These are phyloP conservation scores for Aspergillus sp. DNA, from an alignment of 2,329 filamentous ascomycete species.

Conservation along the genomic window DNA sequence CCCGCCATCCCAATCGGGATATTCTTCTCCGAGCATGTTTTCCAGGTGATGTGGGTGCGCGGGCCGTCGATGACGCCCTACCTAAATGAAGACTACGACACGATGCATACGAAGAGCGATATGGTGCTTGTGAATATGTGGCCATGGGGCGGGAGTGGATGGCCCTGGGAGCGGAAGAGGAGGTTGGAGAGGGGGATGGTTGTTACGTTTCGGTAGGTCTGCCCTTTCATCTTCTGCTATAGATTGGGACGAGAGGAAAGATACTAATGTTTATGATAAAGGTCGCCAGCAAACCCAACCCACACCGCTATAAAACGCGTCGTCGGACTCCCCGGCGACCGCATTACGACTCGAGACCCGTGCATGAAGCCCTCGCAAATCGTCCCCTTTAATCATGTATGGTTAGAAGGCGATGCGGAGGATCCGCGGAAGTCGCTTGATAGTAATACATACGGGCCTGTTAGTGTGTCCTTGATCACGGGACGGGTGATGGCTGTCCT, in stretches of 20 bases:
- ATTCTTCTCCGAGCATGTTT: slow-evolving; percentile 36
- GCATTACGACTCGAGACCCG: slow-evolving; percentile 58
- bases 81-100: slow-evolving; percentile 59
- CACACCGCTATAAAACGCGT: slow-evolving; percentile 72
- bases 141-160: slow-evolving; percentile 44
- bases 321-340: slow-evolving; percentile 72
- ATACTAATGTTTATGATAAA: slow-evolving; percentile 26
- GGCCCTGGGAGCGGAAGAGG: slow-evolving; percentile 43
- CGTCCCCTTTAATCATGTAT: slow-evolving; percentile 79
- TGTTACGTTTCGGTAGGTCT: slow-evolving; percentile 52
- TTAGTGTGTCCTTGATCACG: slow-evolving; percentile 66
- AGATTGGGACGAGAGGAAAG: not conserved
- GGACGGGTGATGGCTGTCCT: slow-evolving; percentile 68
- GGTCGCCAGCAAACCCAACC: slow-evolving; percentile 65
- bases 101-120: slow-evolving; percentile 32
- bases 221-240: not conserved
- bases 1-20: slow-evolving; percentile 32
- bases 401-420: slow-evolving; percentile 83
- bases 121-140: slow-evolving; percentile 38
- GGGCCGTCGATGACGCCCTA: slow-evolving; percentile 68
- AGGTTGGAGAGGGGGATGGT: slow-evolving; percentile 65
- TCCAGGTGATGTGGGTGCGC: slow-evolving; percentile 36
- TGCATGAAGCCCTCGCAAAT: slow-evolving; percentile 49
- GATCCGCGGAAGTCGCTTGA: slow-evolving; percentile 64
- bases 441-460: slow-evolving; percentile 85